phyloP scores from a whole-genome alignment of 495 filamentous ascomycete species.

The Annulohypoxylon nitens region DNA sequence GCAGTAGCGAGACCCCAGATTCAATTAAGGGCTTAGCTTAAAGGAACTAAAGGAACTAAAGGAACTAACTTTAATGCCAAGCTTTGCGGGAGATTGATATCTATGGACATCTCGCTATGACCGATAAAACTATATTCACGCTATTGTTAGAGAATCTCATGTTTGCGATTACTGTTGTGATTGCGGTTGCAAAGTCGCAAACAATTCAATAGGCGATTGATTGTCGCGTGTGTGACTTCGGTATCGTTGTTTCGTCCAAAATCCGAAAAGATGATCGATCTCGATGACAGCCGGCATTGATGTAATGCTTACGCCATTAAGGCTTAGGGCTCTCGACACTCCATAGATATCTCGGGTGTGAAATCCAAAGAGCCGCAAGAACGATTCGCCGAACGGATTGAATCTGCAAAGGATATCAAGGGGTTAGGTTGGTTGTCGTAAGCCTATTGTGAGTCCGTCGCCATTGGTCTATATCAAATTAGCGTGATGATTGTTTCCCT shows the following conservation, averaged over 20 bases:
- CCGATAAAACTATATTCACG: background rate
- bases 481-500: background rate
- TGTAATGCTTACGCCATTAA: slow-evolving; percentile 10
- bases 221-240: background rate
- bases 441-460: slow-evolving; percentile 3
- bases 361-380: slow-evolving; percentile 15
- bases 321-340: slow-evolving; percentile 2
- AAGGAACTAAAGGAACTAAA: background rate
- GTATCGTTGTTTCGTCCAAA: background rate
- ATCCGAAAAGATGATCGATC: slow-evolving; percentile 2
- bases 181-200: background rate
- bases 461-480: background rate
- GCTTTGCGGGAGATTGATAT: slow-evolving; percentile 8
- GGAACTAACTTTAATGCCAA: background rate
- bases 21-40: background rate
- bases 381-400: background rate
- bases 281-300: slow-evolving; percentile 8
- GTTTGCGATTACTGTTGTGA: background rate
- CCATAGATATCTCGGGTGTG: background rate
- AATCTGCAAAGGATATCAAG: background rate
- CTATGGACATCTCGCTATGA: background rate
- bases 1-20: background rate
- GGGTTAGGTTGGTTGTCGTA: slow-evolving; percentile 13
- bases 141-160: background rate
- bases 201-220: background rate